phyloP scores from a whole-genome alignment of 1,284 basidiomycete species.

The Trichosporon sp. region DNA sequence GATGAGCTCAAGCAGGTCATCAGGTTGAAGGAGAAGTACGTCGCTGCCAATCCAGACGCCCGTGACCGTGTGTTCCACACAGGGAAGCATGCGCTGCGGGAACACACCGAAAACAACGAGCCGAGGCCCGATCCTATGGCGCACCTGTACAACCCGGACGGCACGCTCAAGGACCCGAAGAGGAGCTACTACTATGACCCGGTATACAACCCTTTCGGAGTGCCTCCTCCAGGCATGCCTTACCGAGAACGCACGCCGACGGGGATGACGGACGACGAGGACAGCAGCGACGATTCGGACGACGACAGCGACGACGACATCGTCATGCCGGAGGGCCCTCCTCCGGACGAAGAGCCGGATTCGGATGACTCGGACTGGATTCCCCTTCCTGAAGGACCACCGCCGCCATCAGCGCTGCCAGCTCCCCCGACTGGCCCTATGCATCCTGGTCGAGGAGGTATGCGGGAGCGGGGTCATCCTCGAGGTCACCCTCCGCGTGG shows the following conservation, averaged over 20 bases:
- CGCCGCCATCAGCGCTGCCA: constrained; percentile 32
- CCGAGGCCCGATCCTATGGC: constrained; percentile 18
- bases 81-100: constrained; percentile 49
- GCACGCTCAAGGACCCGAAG: constrained; percentile 75
- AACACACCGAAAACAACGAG: constrained; percentile 41
- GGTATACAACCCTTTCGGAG: constrained; percentile 87
- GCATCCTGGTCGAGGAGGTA: not conserved
- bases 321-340: constrained; percentile 75
- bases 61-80: constrained; percentile 61
- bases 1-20: constrained; percentile 70
- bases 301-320: constrained; percentile 68
- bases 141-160: constrained; percentile 66
- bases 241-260: constrained; percentile 63
- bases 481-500: not conserved
- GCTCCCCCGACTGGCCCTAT: not conserved
- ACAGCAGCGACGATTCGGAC: constrained; percentile 6
- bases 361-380: constrained; percentile 49
- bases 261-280: constrained; percentile 52
- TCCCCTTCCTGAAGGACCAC: constrained; percentile 48
- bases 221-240: constrained; percentile 94
- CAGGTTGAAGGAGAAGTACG: constrained; percentile 81
- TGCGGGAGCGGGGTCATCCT: not conserved
- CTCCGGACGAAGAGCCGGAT: constrained; percentile 52
- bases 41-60: constrained; percentile 83
- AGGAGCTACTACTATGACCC: constrained; percentile 88